Evolutionary conservation across 148 eudicot species (phyloP).

Genomic region (Diospyros kaki): DNA sequence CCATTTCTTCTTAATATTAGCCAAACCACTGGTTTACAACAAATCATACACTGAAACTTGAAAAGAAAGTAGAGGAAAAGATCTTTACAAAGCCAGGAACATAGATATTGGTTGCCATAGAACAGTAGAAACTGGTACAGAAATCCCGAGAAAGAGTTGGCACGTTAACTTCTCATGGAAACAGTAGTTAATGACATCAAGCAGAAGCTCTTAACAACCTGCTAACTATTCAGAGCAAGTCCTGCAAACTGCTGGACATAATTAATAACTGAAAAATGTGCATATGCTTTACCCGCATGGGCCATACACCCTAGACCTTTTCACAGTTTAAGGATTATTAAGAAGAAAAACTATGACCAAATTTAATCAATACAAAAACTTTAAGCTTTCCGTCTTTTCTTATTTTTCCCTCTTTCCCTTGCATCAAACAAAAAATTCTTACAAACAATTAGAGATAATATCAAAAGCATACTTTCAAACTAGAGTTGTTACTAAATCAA

Average conservation of each 20-base stretch:
- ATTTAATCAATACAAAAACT: not conserved
- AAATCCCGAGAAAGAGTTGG: not conserved
- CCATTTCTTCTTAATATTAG: not conserved
- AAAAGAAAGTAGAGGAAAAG: not conserved
- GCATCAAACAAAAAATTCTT: not conserved
- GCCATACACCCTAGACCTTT: not conserved
- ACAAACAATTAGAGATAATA: not conserved
- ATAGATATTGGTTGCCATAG: not conserved
- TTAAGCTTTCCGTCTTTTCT: not conserved
- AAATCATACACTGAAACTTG: not conserved
- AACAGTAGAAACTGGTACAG: not conserved
- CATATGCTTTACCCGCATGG: too few species aligned
- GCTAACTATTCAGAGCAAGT: not conserved
- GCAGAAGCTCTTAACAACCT: not conserved
- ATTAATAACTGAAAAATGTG: not conserved
- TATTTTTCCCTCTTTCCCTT: not conserved
- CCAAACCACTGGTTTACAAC: not conserved
- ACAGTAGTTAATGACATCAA: not conserved
- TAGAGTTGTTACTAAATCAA: not conserved
- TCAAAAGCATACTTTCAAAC: not conserved
- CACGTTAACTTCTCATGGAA: not conserved
- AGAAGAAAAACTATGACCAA: not conserved
- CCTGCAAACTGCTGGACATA: not conserved
- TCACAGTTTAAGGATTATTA: not conserved
- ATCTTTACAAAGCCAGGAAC: not conserved